These are phyloP conservation scores for Cercospora janseana DNA, from an alignment of 2,329 filamentous ascomycete species.

Conservation along the genomic window DNA sequence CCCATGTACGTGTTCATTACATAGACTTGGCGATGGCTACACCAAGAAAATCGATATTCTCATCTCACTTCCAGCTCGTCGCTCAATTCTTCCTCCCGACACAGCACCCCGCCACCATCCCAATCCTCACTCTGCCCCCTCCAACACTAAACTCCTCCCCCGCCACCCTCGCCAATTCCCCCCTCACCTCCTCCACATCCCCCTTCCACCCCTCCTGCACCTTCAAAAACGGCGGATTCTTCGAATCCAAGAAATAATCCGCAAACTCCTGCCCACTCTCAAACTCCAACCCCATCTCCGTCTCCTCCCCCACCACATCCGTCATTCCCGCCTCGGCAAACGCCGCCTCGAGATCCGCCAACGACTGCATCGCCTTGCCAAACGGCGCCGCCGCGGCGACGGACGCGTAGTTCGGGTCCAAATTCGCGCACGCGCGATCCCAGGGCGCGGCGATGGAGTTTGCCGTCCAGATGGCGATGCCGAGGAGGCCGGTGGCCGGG, in stretches of 20 bases:
- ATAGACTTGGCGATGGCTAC: no score
- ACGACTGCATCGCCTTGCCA: background rate
- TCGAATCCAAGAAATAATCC: conserved; percentile 13
- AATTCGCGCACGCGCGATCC: conserved; percentile 14
- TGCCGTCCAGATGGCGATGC: conserved; percentile 2
- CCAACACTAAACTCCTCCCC: conserved; percentile 13
- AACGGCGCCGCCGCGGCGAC: background rate
- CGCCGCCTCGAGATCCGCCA: conserved; percentile 11
- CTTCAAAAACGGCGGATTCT: conserved; percentile 13
- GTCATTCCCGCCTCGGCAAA: conserved; percentile 10
- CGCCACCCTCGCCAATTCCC: conserved; percentile 12
- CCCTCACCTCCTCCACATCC: conserved; percentile 10
- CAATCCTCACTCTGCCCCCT: conserved; percentile 1
- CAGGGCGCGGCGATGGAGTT: conserved; percentile 5
- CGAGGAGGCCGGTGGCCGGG: background rate
- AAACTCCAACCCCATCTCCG: conserved; percentile 7
- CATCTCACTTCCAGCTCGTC: no score
- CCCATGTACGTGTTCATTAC: background rate
- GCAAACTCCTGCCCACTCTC: conserved; percentile 16
- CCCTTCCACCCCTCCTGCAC: conserved; percentile 14
- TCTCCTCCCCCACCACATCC: conserved; percentile 10
- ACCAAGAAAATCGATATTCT: no score
- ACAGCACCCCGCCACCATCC: conserved; percentile 6
- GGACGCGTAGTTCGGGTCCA: conserved; percentile 5
- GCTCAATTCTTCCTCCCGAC: conserved; percentile 16